These are phyloP conservation scores for Omphalotus guepiniiformis DNA, from an alignment of 768 basidiomycete genomes.

Conservation along the genomic window DNA sequence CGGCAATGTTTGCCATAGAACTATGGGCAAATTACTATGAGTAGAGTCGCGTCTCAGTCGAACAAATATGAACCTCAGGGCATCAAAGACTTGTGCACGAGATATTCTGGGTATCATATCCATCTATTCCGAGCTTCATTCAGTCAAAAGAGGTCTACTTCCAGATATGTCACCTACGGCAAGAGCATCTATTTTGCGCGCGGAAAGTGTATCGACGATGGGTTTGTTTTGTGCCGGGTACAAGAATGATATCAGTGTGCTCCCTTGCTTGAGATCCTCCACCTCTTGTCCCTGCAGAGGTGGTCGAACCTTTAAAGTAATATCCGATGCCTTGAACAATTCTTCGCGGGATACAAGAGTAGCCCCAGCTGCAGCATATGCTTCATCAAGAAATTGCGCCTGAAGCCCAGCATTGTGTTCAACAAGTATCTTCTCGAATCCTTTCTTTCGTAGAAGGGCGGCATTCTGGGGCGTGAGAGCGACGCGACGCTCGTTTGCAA, in stretches of 20 bases:
- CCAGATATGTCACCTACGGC: slow-evolving; percentile 38
- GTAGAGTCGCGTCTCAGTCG: not conserved
- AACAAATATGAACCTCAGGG: slow-evolving; percentile 55
- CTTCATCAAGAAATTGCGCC: slow-evolving; percentile 79
- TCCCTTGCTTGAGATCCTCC: slow-evolving; percentile 60
- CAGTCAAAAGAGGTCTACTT: not conserved
- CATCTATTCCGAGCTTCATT: slow-evolving; percentile 41
- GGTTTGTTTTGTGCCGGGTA: slow-evolving; percentile 80
- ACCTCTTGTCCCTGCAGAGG: slow-evolving; percentile 63
- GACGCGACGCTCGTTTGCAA: slow-evolving; percentile 75
- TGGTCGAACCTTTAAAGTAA: slow-evolving; percentile 83
- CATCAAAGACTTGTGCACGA: slow-evolving; percentile 87
- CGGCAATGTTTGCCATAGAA: slow-evolving; percentile 94
- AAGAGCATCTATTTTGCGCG: slow-evolving; percentile 65
- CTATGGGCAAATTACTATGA: slow-evolving; percentile 29
- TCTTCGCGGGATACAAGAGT: slow-evolving; percentile 70
- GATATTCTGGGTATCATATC: slow-evolving; percentile 91
- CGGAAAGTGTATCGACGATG: slow-evolving; percentile 65
- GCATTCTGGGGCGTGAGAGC: slow-evolving; percentile 80
- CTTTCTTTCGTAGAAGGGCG: slow-evolving; percentile 74
- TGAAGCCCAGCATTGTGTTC: slow-evolving; percentile 66
- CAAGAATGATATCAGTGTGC: slow-evolving; percentile 79
- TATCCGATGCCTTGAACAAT: slow-evolving; percentile 65
- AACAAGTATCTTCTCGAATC: slow-evolving; percentile 68
- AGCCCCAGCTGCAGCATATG: slow-evolving; percentile 76